Evolutionary conservation across 2,329 filamentous ascomycete species (phyloP).

Genomic region (Fusarium coicis): DNA sequence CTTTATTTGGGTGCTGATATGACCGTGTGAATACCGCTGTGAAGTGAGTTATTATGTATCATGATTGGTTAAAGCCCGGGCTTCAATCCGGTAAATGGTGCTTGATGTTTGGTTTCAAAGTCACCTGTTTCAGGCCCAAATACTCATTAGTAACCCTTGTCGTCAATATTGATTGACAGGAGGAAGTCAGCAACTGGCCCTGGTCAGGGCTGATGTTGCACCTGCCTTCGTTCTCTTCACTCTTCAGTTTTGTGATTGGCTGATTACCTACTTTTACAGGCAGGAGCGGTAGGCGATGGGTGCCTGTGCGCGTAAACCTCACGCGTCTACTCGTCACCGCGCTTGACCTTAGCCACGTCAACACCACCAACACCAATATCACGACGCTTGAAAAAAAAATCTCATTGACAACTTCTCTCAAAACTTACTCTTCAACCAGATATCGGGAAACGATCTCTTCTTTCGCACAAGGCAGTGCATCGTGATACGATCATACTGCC

Average conservation of each 20-base stretch:
- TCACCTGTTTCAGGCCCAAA: neutral
- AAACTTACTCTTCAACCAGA: neutral
- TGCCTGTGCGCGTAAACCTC: conserved; percentile 31
- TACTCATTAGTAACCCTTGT: neutral
- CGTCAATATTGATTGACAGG: neutral
- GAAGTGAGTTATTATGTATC: no score
- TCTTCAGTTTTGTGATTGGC: conserved; percentile 26
- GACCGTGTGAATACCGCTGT: neutral
- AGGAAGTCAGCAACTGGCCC: neutral
- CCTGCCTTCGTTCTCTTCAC: neutral
- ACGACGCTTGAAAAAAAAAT: neutral
- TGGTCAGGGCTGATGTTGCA: neutral
- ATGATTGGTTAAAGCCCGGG: neutral
- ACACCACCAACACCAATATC: neutral
- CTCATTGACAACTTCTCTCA: neutral
- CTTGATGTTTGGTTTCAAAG: neutral
- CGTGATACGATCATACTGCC: conserved; percentile 17
- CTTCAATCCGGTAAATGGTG: neutral
- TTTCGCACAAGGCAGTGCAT: conserved; percentile 20
- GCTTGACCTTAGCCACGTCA: neutral
- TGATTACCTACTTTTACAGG: neutral
- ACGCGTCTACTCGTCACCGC: conserved; percentile 25
- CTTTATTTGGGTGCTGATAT: no score
- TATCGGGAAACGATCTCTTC: conserved; percentile 22
- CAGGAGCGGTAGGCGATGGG: conserved; percentile 10